These are phyloP conservation scores for Pseudoperonospora humuli DNA, from an alignment of 352 stramenopile species.

Conservation along the genomic window DNA sequence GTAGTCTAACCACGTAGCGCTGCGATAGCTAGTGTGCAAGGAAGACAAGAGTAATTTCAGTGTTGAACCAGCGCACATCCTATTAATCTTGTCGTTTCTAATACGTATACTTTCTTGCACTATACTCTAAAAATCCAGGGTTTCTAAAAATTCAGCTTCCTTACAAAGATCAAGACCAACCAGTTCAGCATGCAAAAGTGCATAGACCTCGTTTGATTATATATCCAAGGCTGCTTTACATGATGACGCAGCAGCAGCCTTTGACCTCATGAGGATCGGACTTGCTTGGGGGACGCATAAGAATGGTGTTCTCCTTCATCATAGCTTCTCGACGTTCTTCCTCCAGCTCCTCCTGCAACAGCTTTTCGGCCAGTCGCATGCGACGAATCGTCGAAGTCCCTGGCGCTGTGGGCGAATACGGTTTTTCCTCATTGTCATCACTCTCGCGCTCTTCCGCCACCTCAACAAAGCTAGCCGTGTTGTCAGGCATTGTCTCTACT, in stretches of 20 bases:
- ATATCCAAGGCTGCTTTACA: slow-evolving; percentile 21
- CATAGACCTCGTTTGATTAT: background rate
- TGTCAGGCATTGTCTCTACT: slow-evolving; percentile 46
- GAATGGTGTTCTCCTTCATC: slow-evolving; percentile 42
- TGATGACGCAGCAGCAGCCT: slow-evolving; percentile 54
- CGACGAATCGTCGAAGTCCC: slow-evolving; percentile 50
- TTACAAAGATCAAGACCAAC: slow-evolving; percentile 13
- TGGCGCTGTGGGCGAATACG: slow-evolving; percentile 58
- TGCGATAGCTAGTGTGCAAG: too few relatives aligned
- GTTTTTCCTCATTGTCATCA: slow-evolving; percentile 31
- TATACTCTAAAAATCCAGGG: slow-evolving; percentile 12
- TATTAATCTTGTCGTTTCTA: too few relatives aligned
- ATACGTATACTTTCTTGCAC: slow-evolving; percentile 1
- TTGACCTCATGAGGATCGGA: slow-evolving; percentile 23
- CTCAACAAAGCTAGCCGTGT: slow-evolving; percentile 61
- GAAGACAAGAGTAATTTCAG: too few relatives aligned
- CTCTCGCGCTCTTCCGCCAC: slow-evolving; percentile 34
- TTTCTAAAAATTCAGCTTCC: slow-evolving; percentile 1
- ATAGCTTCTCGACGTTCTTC: slow-evolving; percentile 46
- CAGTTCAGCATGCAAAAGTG: too few relatives aligned
- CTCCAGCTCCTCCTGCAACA: slow-evolving; percentile 53
- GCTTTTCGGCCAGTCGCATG: slow-evolving; percentile 56
- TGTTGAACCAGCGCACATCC: too few relatives aligned
- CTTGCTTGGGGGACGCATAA: slow-evolving; percentile 25
- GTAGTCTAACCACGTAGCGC: too few relatives aligned